These are phyloP conservation scores for Hericium rajendrae DNA, from an alignment of 768 basidiomycete species.

Conservation along the genomic window DNA sequence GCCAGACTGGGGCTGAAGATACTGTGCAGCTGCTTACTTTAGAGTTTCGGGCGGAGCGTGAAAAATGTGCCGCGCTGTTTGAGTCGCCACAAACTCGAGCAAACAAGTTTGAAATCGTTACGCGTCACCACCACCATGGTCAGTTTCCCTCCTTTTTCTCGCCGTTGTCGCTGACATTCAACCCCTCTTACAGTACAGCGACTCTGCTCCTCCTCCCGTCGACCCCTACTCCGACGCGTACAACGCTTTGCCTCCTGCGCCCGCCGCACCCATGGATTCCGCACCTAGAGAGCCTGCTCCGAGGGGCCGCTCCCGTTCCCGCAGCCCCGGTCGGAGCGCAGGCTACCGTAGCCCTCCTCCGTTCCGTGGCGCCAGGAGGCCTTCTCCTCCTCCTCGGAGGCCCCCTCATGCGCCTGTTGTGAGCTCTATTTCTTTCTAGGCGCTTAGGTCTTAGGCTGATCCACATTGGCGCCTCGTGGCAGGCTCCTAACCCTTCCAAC, in stretches of 20 bases:
- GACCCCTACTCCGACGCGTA: slow-evolving; percentile 83
- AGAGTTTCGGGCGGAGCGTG: slow-evolving; percentile 27
- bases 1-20: slow-evolving; percentile 42
- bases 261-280: slow-evolving; percentile 28
- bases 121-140: slow-evolving; percentile 55
- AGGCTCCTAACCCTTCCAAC: slow-evolving; percentile 81
- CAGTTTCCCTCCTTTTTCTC: slow-evolving; percentile 21
- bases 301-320: slow-evolving; percentile 65
- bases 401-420: slow-evolving; percentile 70
- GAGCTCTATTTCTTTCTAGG: slow-evolving; percentile 24
- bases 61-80: slow-evolving; percentile 10
- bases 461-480: slow-evolving; percentile 29
- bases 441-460: slow-evolving; percentile 1
- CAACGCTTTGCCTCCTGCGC: slow-evolving; percentile 48
- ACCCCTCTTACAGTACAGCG: slow-evolving; percentile 47
- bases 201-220: slow-evolving; percentile 44
- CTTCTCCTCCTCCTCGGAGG: slow-evolving; percentile 47
- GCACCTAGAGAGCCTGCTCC: slow-evolving; percentile 48
- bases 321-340: slow-evolving; percentile 52
- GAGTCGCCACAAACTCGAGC: slow-evolving; percentile 17
- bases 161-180: slow-evolving; percentile 8
- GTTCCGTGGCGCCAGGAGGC: slow-evolving; percentile 35
- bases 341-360: slow-evolving; percentile 48
- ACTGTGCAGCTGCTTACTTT: slow-evolving; percentile 47
- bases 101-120: slow-evolving; percentile 15